These are phyloP conservation scores for Sophora flavescens DNA, from an alignment of 306 rosid genomes.

Conservation along the genomic window DNA sequence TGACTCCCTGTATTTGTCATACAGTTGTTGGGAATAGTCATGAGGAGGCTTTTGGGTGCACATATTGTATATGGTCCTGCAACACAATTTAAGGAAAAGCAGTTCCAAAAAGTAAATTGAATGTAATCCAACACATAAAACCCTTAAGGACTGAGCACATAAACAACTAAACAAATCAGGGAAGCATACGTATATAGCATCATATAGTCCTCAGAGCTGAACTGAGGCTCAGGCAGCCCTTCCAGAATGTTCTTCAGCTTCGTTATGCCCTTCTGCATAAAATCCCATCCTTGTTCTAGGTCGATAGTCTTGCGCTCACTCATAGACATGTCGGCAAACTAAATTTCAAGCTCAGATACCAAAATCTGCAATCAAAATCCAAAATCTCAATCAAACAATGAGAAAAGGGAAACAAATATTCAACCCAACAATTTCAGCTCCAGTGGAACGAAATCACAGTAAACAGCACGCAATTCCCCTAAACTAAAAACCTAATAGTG, in stretches of 20 bases:
- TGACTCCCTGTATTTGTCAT: slow-evolving; percentile 72
- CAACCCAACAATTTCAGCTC: not conserved
- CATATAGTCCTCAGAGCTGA: slow-evolving; percentile 66
- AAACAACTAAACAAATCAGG: slow-evolving; percentile 18
- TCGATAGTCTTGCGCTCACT: slow-evolving; percentile 63
- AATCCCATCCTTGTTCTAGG: slow-evolving; percentile 73
- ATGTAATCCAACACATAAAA: not conserved
- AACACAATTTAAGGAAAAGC: slow-evolving; percentile 45
- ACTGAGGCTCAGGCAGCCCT: slow-evolving; percentile 66
- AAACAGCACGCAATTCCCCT: slow-evolving; percentile 34
- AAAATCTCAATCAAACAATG: slow-evolving; percentile 8
- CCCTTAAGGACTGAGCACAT: not conserved
- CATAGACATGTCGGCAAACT: slow-evolving; percentile 46
- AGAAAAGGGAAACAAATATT: not conserved
- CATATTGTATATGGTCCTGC: slow-evolving; percentile 82
- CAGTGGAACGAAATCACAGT: not conserved
- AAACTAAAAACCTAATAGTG: slow-evolving; percentile 36
- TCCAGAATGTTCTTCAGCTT: slow-evolving; percentile 73
- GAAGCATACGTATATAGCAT: slow-evolving; percentile 63
- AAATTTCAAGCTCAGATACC: slow-evolving; percentile 24
- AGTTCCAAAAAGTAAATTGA: not conserved
- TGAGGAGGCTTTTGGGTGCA: slow-evolving; percentile 86
- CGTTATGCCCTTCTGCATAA: slow-evolving; percentile 64
- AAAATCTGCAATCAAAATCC: slow-evolving; percentile 41
- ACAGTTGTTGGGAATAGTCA: slow-evolving; percentile 77